A percentile compares a stretch with the other conserved stretches of the same genome.
phyloP scores from a whole-genome alignment of 345 rosid species.

The Sisymbrium irio region DNA sequence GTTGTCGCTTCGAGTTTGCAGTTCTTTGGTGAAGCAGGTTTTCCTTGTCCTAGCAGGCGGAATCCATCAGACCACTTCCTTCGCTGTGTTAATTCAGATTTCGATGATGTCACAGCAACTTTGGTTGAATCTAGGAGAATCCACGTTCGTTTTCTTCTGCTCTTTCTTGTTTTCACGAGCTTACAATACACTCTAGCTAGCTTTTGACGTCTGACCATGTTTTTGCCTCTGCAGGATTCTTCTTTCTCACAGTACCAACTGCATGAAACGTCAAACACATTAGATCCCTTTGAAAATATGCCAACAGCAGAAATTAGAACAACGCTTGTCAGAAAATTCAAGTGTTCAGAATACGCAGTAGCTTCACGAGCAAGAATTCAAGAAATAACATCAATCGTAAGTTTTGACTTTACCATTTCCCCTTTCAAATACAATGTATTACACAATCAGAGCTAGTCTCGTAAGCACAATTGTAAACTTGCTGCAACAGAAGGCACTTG shows the following conservation, averaged over 20 bases:
- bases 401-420: constrained; percentile 11
- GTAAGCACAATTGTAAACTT: background rate
- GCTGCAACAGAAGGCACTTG: constrained; percentile 41
- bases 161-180: background rate
- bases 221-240: constrained; percentile 21
- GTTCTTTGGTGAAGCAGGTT: constrained; percentile 76
- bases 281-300: constrained; percentile 60
- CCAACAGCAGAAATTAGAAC: constrained; percentile 69
- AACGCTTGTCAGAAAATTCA: constrained; percentile 61
- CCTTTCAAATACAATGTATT: background rate
- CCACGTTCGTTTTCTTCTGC: constrained; percentile 28
- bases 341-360: constrained; percentile 52
- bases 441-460: constrained; percentile 6
- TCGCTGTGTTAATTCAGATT: constrained; percentile 63
- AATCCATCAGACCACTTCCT: constrained; percentile 79
- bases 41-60: constrained; percentile 66
- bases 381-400: constrained; percentile 59
- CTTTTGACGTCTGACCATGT: background rate
- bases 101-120: constrained; percentile 47
- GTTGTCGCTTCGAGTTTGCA: constrained; percentile 30
- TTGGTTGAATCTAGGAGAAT: constrained; percentile 38
- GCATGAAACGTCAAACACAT: constrained; percentile 49
- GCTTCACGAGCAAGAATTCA: constrained; percentile 48
- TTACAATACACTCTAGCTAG: background rate
- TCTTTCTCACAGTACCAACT: constrained; percentile 26